Base-by-base conservation (phyloP, 129 eudicot genomes). In the Artemisia tridentata region DNA sequence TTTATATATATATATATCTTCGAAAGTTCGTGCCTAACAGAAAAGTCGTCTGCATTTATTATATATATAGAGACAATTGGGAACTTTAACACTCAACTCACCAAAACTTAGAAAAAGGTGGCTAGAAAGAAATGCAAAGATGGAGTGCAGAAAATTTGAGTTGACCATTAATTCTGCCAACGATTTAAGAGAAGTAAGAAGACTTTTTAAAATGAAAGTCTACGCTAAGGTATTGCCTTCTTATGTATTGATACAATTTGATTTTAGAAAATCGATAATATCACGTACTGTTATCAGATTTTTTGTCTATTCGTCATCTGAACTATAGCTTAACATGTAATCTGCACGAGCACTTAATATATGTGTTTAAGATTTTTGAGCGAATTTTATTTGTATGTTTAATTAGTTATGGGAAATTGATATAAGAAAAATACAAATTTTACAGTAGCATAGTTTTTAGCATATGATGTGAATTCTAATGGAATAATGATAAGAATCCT, bases 111-210 rank as follows among this genome's bases (percentile, higher is more conserved):
- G 63, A 9, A 4, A 6, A 20, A 57, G 34, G 34, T 29, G 6
- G 34, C 34, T 6, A 29, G 34, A 29, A 29, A 29, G 34, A 29
- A 29, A 29, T 29, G 34, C 34, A 29, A 57, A 57, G 12, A 57
- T 57, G 63, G 63, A 57, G 63, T 57, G 63, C 38, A 57, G 63
- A 19, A 57, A 21, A 19, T 20, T 57, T 10, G 63, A 57, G 34
- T 13, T 57, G n/a, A 57, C 63, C 63, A 21, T 57, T 18, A 57
- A 57, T 57, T 57, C 63, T 20, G 63, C 63, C 3, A 57, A 20
- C 23, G 63, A 57, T 8, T 57, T 57, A 57, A 57, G 63, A 57
- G 63, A 57, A 57, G 63, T 57, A 57, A 57, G 63, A 57, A 57
- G 34, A 57, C 13, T 57, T 57, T 57, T 19, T n/a, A 57, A 57